Base-by-base conservation (phyloP, 352 stramenopile genomes). In the Phytophthora idaei region DNA sequence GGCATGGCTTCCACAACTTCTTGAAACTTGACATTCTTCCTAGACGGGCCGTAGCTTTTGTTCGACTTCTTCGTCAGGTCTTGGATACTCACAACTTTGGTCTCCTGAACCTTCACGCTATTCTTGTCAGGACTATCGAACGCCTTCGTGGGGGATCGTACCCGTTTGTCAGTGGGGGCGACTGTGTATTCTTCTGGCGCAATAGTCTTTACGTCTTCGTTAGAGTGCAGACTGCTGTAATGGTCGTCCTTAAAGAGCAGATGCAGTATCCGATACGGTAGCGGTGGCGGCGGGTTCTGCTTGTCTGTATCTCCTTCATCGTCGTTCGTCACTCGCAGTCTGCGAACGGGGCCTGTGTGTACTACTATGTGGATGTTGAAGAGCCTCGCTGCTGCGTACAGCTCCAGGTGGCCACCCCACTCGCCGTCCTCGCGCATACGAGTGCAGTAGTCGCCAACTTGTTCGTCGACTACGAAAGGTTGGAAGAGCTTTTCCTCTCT, bases 281-380 rank as follows among this genome's bases (percentile, higher is more conserved):
- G 21, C 21, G 54, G 39, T 5, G 61, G 42, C 10, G 71, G 55
- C 2, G 46, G 25, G 8, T 29, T 63, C 34, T 65, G 56, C 29
- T 59, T 73, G 1, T 37, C 60, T 5, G 10, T 2, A 2, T 50
- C 63, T 14, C 28, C 45, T 21, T 71, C 60, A 53, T 60, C 45
- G 25, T 74, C 73, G 47, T 79, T 82, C 28, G 77, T 69, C 17
- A 87, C 74, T n/a, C 76, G 64, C 9, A 87, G 67, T 28, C 71
- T 74, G 2, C 77, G 77, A 51, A 76, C 60, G 4, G 74, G 74
- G 1, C 78, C 76, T 55, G 78, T 83, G 66, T 91, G 80, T 2
- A 91, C 72, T 10, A 91, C 71, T 34, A 91, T 80, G 64, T 87
- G 70, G 11, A 82, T 71, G 53, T 86, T 81, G 54, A 89, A 90